phyloP scores from a whole-genome alignment of 83 land plant species.

The Thuja plicata region DNA sequence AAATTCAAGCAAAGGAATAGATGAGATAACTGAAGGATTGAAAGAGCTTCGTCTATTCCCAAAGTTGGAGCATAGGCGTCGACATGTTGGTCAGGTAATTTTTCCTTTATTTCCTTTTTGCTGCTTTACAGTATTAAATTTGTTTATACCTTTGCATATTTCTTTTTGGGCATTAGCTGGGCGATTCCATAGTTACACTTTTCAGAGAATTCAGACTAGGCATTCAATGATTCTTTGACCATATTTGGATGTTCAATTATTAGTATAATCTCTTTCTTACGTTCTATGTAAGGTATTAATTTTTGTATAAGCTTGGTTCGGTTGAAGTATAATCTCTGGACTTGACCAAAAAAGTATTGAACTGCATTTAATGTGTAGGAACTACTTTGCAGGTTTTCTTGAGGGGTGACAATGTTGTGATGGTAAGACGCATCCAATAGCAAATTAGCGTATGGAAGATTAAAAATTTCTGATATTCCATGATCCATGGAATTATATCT shows the following conservation, averaged over 20 bases:
- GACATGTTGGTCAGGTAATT: slow-evolving; percentile 28
- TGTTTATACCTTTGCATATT: neutral
- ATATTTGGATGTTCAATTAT: neutral
- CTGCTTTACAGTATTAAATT: neutral
- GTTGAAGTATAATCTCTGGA: neutral
- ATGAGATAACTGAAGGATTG: slow-evolving; percentile 16
- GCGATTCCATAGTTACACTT: neutral
- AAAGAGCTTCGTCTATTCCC: slow-evolving; percentile 32
- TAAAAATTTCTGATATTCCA: neutral
- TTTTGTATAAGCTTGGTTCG: neutral
- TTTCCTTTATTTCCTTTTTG: neutral
- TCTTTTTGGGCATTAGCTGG: neutral
- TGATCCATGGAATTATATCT: neutral
- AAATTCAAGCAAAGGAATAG: neutral
- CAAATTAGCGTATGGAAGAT: neutral
- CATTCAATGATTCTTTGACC: neutral
- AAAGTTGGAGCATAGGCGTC: slow-evolving; percentile 28
- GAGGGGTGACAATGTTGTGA: slow-evolving; percentile 26
- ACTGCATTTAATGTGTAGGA: neutral
- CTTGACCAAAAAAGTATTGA: neutral
- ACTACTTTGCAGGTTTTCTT: slow-evolving; percentile 25
- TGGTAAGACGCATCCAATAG: slow-evolving; percentile 13
- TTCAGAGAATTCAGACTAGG: neutral
- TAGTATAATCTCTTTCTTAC: neutral
- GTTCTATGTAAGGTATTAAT: neutral